phyloP scores from a whole-genome alignment of 1,284 basidiomycete genomes.

The Vanrija sp. region DNA sequence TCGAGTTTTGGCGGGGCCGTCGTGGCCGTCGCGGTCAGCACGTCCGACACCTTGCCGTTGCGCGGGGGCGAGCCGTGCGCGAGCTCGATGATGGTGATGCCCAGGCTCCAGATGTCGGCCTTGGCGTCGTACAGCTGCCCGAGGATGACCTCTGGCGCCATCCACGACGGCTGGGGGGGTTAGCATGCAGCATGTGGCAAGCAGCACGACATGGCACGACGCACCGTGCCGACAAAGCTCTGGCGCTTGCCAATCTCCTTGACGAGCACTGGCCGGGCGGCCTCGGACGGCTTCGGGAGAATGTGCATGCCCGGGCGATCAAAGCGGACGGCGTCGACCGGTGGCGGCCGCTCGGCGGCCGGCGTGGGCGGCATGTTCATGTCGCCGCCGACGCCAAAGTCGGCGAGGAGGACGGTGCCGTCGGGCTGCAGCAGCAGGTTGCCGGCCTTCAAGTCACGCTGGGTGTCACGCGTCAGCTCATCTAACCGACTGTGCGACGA shows the following conservation, averaged over 20 bases:
- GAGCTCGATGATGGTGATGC: constrained; percentile 60
- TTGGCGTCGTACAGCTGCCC: constrained; percentile 85
- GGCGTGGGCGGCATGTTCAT: constrained; percentile 26
- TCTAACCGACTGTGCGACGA: not conserved
- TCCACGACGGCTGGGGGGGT: constrained; percentile 73
- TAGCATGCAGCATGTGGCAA: constrained; percentile 1
- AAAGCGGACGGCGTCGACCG: constrained; percentile 28
- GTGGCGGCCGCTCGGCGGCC: constrained; percentile 2
- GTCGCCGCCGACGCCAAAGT: constrained; percentile 72
- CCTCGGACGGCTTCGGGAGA: constrained; percentile 2
- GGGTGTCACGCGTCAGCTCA: not conserved
- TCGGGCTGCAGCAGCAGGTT: constrained; percentile 80
- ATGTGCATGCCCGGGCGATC: constrained; percentile 11
- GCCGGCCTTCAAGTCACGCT: constrained; percentile 60
- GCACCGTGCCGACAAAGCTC: constrained; percentile 79
- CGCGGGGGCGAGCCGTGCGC: constrained; percentile 32
- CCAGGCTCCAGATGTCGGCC: constrained; percentile 95
- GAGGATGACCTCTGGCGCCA: constrained; percentile 92
- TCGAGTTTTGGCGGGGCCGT: constrained; percentile 4
- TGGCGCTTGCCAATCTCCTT: constrained; percentile 63
- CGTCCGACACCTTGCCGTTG: constrained; percentile 3
- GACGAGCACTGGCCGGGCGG: constrained; percentile 11
- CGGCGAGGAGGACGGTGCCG: constrained; percentile 79
- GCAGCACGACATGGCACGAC: constrained; percentile 1
- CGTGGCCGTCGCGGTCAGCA: constrained; percentile 7